Evolutionary conservation across 1,284 basidiomycete species (phyloP), one percentile per base, ranked within the genome.

Genomic region (Apiotrichum veenhuisii): DNA sequence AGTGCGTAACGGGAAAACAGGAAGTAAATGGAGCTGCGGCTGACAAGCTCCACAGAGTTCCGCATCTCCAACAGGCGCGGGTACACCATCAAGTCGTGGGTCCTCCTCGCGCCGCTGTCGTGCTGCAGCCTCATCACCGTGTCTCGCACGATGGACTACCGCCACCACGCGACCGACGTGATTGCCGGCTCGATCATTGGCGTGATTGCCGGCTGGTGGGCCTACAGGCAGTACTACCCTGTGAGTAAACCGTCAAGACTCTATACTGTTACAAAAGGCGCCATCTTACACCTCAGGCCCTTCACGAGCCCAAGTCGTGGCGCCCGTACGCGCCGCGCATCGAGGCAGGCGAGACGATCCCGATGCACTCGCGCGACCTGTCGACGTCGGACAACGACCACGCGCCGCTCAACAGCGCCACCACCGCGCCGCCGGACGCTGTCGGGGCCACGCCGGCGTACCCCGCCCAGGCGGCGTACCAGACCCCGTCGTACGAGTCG

Each of bases 31-130:
- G 11, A 43, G 22, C 41, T 11, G 14, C 9, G 37, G 18, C 14
- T 5, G 2, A n/a, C 18, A 8, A 12, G 10, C 89, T 89, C 8
- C 3, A 3, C 57, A 75, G 97, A 98, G 77, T 77, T 96, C 65
- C 89, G 93, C 67, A 78, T 96, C 17, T 92, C 91, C 62, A 91
- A 97, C 72, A 78, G 80, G 42, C 81, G 84, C 49, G 92, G 91
- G 0, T 84, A 91, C 73, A 82, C 88, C 27, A 85, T 83, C 53
- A 96, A 95, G 73, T 85, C 89, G 18, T 98, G 94, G 93, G 71
- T 96, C 20, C 81, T 87, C 2, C 72, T 93, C 2, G 77, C 83
- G 0, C 95, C 94, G 0, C 81, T 96, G 40, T 78, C 85, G 26
- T 90, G 82, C 20, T 91, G 92, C 1, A 79, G 87, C 0, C 80